Evolutionary conservation across 768 basidiomycete species (phyloP), one percentile per base, ranked within the genome.

Genomic region (Kwoniella dejecticola): DNA sequence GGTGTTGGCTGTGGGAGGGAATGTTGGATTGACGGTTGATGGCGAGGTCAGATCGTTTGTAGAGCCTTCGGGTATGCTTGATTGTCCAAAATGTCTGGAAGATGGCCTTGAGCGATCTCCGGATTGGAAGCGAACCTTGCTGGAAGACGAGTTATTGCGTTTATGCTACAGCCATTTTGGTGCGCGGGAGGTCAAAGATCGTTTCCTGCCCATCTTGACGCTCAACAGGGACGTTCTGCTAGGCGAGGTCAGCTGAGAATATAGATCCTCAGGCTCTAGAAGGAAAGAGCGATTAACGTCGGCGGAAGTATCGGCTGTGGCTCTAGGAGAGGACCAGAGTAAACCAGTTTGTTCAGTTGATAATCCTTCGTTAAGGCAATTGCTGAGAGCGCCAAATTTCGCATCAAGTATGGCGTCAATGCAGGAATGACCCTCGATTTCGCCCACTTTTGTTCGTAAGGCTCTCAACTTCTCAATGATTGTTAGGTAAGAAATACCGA

Each of bases 271-370:
- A 50, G 48, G 48, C 24, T 36, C 7, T 7, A 15, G 15, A 36
- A 15, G 7, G 33, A 15, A 36, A 7, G 33, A 36, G 15, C 15
- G 33, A 36, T 50, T 29, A 26, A 15, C 24, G 4, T 48, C 29
- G 30, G 58, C n/a, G 40, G 26, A 23, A 38, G 49, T 7, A 36
- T 45, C 3, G 49, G 50, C 31, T 5, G 27, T 12, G 1, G 53
- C 19, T 3, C 49, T 52, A 24, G 49, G 49, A 3, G 49, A 53
- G 30, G 42, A 27, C 56, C 56, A 60, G 29, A 52, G 42, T 29
- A 60, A 45, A 21, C 58, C 58, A 24, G 52, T 52, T 52, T 60
- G 50, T 17, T 60, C 50, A n/a, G 48, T 50, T 5, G 44, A 57
- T 19, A 46, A 21, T n/a, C n/a, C 23, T 36, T 21, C 19, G 24